A percentile compares a stretch with the other conserved stretches of the same genome.
phyloP scores from a whole-genome alignment of 495 filamentous ascomycete species.

The Extremus antarcticus region DNA sequence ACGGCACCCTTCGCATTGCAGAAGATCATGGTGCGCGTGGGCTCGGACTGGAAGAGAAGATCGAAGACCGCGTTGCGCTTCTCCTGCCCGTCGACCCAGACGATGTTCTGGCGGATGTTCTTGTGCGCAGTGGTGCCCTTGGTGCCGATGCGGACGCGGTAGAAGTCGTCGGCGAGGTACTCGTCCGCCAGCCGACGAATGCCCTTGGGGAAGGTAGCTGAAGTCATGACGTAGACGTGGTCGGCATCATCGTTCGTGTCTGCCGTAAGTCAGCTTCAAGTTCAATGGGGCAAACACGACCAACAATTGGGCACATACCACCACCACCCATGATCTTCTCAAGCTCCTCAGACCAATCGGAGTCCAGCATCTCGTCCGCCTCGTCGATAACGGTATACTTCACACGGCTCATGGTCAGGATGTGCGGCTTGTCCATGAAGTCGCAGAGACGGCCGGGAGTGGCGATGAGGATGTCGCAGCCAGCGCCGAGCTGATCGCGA shows the following conservation, averaged over 20 bases:
- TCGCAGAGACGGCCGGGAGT: slow-evolving; percentile 80
- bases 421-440: slow-evolving; percentile 57
- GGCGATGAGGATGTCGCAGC: slow-evolving; percentile 81
- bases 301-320: slow-evolving; percentile 54
- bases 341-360: slow-evolving; percentile 64
- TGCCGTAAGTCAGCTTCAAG: slow-evolving; percentile 20
- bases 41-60: slow-evolving; percentile 53
- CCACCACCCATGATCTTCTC: slow-evolving; percentile 62
- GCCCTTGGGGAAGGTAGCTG: slow-evolving; percentile 75
- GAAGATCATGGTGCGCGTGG: slow-evolving; percentile 80
- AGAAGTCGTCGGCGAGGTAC: slow-evolving; percentile 58
- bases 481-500: slow-evolving; percentile 57
- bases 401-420: slow-evolving; percentile 64
- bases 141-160: slow-evolving; percentile 75
- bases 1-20: slow-evolving; percentile 66
- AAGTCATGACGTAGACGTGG: slow-evolving; percentile 83
- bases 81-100: slow-evolving; percentile 46
- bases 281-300: not conserved
- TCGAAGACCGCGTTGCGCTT: slow-evolving; percentile 67
- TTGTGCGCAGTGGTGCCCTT: slow-evolving; percentile 58
- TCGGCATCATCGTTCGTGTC: slow-evolving; percentile 66
- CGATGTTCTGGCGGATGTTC: slow-evolving; percentile 67
- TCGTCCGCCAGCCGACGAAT: slow-evolving; percentile 64
- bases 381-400: slow-evolving; percentile 86
- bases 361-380: slow-evolving; percentile 78